phyloP scores from a whole-genome alignment of 1,284 basidiomycete species.

The Ustilago tritici region DNA sequence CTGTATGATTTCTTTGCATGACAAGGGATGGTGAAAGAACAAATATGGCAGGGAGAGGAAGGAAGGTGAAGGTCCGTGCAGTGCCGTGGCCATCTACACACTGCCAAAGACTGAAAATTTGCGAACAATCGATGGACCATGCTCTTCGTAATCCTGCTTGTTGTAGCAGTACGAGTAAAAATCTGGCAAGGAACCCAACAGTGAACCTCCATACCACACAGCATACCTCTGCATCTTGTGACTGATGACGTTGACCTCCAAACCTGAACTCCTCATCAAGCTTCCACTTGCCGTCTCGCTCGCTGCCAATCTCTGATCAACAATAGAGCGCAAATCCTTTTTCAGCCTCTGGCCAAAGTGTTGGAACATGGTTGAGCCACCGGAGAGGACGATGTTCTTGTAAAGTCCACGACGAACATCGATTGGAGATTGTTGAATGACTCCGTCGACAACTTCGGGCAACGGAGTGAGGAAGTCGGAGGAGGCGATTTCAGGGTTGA shows the following conservation, averaged over 20 bases:
- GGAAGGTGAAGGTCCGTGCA: background rate
- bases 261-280: constrained; percentile 73
- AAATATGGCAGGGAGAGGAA: background rate
- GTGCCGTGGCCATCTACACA: constrained; percentile 27
- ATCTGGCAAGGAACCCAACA: constrained; percentile 80
- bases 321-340: constrained; percentile 92
- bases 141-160: constrained; percentile 96
- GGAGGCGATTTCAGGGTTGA: constrained; percentile 98
- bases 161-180: constrained; percentile 98
- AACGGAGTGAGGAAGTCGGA: constrained; percentile 98
- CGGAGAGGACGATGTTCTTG: constrained; percentile 96
- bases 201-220: constrained; percentile 97
- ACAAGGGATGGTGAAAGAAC: constrained; percentile 1
- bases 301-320: constrained; percentile 87
- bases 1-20: background rate
- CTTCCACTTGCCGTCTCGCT: constrained; percentile 82
- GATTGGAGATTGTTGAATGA: constrained; percentile 95
- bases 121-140: constrained; percentile 84
- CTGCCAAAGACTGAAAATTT: constrained; percentile 65
- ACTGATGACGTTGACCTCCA: constrained; percentile 82
- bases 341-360: constrained; percentile 96
- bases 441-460: constrained; percentile 94
- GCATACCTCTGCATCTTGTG: constrained; percentile 98
- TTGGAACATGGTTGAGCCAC: constrained; percentile 98
- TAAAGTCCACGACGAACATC: constrained; percentile 93